Conservation (phyloP, 371 early-diverging fungal genomes). For the Nematocida minor region DNA sequence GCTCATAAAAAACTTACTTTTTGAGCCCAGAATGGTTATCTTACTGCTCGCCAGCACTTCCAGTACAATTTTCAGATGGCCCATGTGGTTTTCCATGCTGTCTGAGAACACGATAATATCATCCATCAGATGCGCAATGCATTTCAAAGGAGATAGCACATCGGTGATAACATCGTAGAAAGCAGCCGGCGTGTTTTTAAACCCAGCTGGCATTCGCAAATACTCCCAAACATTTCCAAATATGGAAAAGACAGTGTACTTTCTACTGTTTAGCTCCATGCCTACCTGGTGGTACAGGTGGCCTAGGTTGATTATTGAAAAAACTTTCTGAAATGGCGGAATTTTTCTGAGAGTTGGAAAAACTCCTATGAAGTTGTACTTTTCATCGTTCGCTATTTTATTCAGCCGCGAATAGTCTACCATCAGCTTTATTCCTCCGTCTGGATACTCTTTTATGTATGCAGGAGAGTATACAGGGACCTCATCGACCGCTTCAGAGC, state of each 20-base stretch:
- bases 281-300: slow-evolving; percentile 65
- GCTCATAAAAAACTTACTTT: background rate
- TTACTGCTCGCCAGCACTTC: background rate
- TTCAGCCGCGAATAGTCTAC: background rate
- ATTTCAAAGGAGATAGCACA: slow-evolving; percentile 20
- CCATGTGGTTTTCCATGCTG: slow-evolving; percentile 65
- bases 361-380: background rate
- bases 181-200: background rate
- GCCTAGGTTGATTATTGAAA: slow-evolving; percentile 63
- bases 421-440: background rate
- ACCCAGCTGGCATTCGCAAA: background rate
- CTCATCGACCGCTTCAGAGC: too few species aligned
- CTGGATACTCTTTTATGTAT: too few species aligned
- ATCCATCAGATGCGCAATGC: slow-evolving; percentile 66
- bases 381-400: background rate
- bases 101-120: slow-evolving; percentile 67
- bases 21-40: background rate
- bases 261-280: slow-evolving; percentile 29
- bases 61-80: slow-evolving; percentile 54
- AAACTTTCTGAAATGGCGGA: slow-evolving; percentile 27
- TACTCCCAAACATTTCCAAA: background rate
- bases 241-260: slow-evolving; percentile 66
- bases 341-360: background rate
- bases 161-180: background rate
- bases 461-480: too few species aligned